Evolutionary conservation across 2,329 filamentous ascomycete species (phyloP).

Genomic region (Scedosporium boydii): DNA sequence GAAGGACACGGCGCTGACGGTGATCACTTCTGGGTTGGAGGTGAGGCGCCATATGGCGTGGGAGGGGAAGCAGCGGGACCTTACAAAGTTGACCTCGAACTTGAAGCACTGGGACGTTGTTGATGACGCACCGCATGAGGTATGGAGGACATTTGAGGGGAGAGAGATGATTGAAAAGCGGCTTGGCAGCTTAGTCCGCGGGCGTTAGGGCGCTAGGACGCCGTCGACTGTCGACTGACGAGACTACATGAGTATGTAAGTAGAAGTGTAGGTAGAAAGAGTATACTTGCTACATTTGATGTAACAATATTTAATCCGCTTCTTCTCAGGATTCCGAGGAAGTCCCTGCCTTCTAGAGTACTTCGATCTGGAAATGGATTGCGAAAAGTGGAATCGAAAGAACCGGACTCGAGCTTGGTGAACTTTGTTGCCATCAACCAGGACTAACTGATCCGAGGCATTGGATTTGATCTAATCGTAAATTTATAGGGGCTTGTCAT

Average conservation of each 20-base stretch:
- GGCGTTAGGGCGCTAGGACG: neutral
- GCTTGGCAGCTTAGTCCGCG: neutral
- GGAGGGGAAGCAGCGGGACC: constrained; percentile 76
- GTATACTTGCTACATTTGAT: too few relatives aligned
- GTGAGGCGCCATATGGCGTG: constrained; percentile 60
- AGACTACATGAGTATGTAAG: neutral
- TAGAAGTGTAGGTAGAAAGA: too few relatives aligned
- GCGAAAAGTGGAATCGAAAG: neutral
- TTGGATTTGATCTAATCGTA: too few relatives aligned
- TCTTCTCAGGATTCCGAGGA: too few relatives aligned
- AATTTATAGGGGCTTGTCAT: too few relatives aligned
- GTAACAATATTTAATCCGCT: too few relatives aligned
- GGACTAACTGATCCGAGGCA: too few relatives aligned
- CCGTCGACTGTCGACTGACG: neutral
- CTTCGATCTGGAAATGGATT: too few relatives aligned
- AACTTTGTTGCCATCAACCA: too few relatives aligned
- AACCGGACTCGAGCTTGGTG: too few relatives aligned
- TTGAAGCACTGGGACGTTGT: constrained; percentile 81
- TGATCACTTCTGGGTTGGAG: constrained; percentile 74
- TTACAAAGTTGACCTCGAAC: constrained; percentile 71
- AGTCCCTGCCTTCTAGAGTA: too few relatives aligned
- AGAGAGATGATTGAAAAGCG: constrained; percentile 2
- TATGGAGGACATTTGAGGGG: constrained; percentile 49
- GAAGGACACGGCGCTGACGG: constrained; percentile 62
- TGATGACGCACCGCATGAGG: constrained; percentile 70